These are phyloP conservation scores for Cercospora nicotianae DNA, from an alignment of 2,329 filamentous ascomycete genomes.

Conservation along the genomic window DNA sequence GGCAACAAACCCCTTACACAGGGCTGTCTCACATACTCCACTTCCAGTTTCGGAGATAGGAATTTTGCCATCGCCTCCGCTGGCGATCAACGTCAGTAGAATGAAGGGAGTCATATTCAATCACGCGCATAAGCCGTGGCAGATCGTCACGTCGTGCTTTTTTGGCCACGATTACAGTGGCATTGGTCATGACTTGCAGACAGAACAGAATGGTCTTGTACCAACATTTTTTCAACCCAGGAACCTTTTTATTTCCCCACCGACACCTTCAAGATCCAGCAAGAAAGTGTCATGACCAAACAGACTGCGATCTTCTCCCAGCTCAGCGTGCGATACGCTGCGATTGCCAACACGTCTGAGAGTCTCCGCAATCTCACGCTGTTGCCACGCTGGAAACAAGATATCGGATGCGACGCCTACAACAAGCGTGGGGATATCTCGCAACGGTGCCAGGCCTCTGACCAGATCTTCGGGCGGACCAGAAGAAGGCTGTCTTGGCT, in stretches of 20 bases:
- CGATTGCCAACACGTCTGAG: slow-evolving; percentile 75
- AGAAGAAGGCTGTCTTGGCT: slow-evolving; percentile 34
- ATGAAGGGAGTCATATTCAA: neutral
- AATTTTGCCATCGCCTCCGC: neutral
- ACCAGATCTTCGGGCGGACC: slow-evolving; percentile 77
- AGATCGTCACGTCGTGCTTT: neutral
- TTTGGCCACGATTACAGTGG: neutral
- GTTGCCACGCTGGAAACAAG: slow-evolving; percentile 96
- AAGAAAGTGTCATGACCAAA: slow-evolving; percentile 98
- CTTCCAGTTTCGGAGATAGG: neutral
- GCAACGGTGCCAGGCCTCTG: slow-evolving; percentile 67
- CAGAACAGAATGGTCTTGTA: neutral
- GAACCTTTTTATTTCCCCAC: slow-evolving; percentile 78
- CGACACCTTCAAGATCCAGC: slow-evolving; percentile 87
- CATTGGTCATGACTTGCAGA: neutral
- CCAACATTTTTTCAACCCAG: slow-evolving; percentile 54
- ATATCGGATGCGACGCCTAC: slow-evolving; percentile 96
- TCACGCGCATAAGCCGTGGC: neutral
- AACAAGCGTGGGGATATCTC: slow-evolving; percentile 78
- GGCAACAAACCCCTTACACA: neutral
- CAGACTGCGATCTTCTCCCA: slow-evolving; percentile 89
- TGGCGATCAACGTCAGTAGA: neutral
- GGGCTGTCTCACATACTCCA: neutral
- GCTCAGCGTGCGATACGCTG: slow-evolving; percentile 80
- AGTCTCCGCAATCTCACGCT: slow-evolving; percentile 87